These are phyloP conservation scores for Pistacia atlantica DNA, from an alignment of 345 rosid genomes.

Conservation along the genomic window DNA sequence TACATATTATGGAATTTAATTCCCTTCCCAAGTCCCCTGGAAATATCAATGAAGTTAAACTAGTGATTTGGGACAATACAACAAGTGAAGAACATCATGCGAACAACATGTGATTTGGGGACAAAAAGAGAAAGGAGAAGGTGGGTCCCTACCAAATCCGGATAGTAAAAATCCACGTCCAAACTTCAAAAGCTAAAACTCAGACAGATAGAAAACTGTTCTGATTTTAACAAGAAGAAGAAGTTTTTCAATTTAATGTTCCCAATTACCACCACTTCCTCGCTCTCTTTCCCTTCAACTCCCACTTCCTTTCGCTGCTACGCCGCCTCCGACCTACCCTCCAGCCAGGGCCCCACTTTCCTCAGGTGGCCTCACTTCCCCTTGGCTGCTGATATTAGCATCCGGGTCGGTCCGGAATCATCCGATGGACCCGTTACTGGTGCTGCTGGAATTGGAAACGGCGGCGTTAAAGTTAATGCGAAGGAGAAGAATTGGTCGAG, in stretches of 20 bases:
- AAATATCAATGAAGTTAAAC: not conserved
- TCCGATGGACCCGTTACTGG: constrained; percentile 35
- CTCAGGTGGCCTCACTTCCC: constrained; percentile 53
- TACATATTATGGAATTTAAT: not conserved
- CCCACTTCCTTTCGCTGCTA: constrained; percentile 61
- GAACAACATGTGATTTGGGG: not conserved
- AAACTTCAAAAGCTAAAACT: not conserved
- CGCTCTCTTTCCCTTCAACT: constrained; percentile 27
- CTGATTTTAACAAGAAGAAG: not conserved
- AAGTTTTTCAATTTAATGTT: constrained; percentile 45
- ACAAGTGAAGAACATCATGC: too few relatives aligned
- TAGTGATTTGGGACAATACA: not conserved
- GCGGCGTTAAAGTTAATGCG: constrained; percentile 54
- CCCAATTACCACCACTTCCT: constrained; percentile 43
- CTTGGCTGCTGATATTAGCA: constrained; percentile 46
- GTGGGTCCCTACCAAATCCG: not conserved
- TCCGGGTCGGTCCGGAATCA: constrained; percentile 47
- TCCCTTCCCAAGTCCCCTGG: not conserved
- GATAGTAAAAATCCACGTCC: not conserved
- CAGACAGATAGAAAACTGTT: not conserved
- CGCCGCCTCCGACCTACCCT: constrained; percentile 60
- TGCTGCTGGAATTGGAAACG: constrained; percentile 23
- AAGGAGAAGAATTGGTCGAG: constrained; percentile 78
- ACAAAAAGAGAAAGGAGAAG: not conserved
- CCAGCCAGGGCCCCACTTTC: constrained; percentile 36